A percentile compares a stretch with the other conserved stretches of the same genome.
These are phyloP conservation scores for Schizosaccharomyces osmophilus DNA, from an alignment of 805 yeast species.

Conservation along the genomic window DNA sequence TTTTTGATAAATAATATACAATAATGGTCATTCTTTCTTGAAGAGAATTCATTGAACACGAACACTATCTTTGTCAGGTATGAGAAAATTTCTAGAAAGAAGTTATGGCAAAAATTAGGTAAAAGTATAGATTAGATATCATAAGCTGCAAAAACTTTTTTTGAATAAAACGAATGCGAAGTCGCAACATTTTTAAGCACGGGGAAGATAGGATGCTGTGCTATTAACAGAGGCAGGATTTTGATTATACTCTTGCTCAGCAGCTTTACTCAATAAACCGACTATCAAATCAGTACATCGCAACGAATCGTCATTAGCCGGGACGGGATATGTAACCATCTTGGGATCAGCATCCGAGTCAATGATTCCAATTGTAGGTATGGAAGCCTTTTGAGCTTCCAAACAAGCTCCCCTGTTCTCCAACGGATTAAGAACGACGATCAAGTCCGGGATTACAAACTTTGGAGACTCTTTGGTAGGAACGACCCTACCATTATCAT, in stretches of 20 bases:
- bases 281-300: conserved; percentile 58
- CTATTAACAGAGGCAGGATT: background rate
- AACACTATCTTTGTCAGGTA: too few relatives aligned
- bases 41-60: too few relatives aligned
- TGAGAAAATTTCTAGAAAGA: too few relatives aligned
- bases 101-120: too few relatives aligned
- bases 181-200: too few relatives aligned
- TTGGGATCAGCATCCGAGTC: conserved; percentile 88
- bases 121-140: too few relatives aligned
- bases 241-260: conserved; percentile 21
- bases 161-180: too few relatives aligned
- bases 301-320: conserved; percentile 80
- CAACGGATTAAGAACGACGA: conserved; percentile 65
- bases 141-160: too few relatives aligned
- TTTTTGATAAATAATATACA: too few relatives aligned
- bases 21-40: too few relatives aligned
- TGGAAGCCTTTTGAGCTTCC: conserved; percentile 59
- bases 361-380: conserved; percentile 81
- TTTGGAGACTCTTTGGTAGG: conserved; percentile 40
- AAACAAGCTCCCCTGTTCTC: conserved; percentile 58
- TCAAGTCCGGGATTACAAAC: conserved; percentile 59
- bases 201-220: too few relatives aligned
- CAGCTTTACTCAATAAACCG: conserved; percentile 71
- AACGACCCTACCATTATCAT: conserved; percentile 11
- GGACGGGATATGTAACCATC: conserved; percentile 76